Base-by-base conservation (phyloP, 768 basidiomycete species). In the Boletus patriciae region DNA sequence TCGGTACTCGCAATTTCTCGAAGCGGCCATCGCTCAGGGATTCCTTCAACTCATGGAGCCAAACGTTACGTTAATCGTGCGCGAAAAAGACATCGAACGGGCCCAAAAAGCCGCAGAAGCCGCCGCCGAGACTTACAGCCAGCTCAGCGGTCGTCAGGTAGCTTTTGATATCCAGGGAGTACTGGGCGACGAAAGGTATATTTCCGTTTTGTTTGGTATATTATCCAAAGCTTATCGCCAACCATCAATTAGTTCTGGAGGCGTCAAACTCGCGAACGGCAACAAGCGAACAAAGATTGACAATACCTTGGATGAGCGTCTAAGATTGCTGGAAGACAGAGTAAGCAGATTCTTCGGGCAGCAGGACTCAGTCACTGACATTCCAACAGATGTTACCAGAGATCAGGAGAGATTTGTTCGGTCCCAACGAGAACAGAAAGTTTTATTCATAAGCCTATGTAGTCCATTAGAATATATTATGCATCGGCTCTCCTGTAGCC, bases 221-320 rank as follows among this genome's bases (percentile, higher is more conserved):
- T 11, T 4, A 18, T 43, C 9, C 9, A 19, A 25, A 12, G 21
- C 40, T 38, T 25, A 48, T 27, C 16, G 46, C 15, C 8, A 21
- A 34, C 7, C 13, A 18, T 36, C 38, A 6, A 61, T 8, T 58
- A 92, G 92, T 60, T 84, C 94, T 54, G 97, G 97, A 15, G 96
- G 96, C 15, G 76, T 97, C 46, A 86, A 86, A 65, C 81, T 98
- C 18, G 67, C 81, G 15, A 90, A 83, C 50, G 88, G 87, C 21
- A 80, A 80, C 11, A 80, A 81, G 34, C 84, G 92, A 50, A 98
- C 98, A 71, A 88, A 85, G 21, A 80, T 99, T 23, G 91, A 98
- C 74, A 98, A 99, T 69, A 94, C 95, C 3, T 78, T 99, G 49
- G 95, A 96, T 64, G 94, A 98, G 72, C 82, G 96, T 46, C 74